Conservation (phyloP, 2,329 filamentous ascomycete species). For the Trichothecium sympodiale region DNA sequence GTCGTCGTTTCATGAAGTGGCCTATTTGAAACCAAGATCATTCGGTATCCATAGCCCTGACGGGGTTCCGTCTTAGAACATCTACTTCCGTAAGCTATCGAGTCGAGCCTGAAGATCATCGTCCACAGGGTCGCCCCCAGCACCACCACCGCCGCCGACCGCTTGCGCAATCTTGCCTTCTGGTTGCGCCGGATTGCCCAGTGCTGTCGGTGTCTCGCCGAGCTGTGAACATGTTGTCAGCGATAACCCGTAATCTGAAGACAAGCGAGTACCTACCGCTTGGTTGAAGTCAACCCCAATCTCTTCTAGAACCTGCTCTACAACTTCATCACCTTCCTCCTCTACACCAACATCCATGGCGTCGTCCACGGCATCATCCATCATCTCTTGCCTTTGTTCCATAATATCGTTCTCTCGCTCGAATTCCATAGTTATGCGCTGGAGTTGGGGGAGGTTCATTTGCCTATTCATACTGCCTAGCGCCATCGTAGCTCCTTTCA, state of each 20-base stretch:
- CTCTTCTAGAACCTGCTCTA: constrained; percentile 92
- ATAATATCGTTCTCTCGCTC: constrained; percentile 98
- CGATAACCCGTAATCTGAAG: background rate
- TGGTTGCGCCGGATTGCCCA: constrained; percentile 61
- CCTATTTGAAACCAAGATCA: no score
- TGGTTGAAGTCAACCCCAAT: constrained; percentile 90
- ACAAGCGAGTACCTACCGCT: constrained; percentile 49
- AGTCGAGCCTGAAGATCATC: constrained; percentile 90
- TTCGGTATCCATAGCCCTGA: no score
- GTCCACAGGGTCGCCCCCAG: constrained; percentile 54
- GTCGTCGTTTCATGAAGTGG: no score
- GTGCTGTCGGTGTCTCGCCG: constrained; percentile 77
- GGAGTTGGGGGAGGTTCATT: constrained; percentile 92
- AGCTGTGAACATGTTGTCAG: constrained; percentile 42
- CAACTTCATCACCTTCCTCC: constrained; percentile 92
- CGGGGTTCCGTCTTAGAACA: background rate
- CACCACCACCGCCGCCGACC: constrained; percentile 55
- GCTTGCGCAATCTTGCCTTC: constrained; percentile 80
- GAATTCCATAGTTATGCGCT: constrained; percentile 98
- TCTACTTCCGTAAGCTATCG: constrained; percentile 64
- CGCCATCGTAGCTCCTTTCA: constrained; percentile 93
- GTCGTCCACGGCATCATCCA: constrained; percentile 98
- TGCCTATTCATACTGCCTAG: constrained; percentile 94
- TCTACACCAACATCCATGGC: constrained; percentile 84
- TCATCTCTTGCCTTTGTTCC: constrained; percentile 98